A percentile compares a stretch with the other conserved stretches of the same genome.
Conservation (phyloP, 805 yeast species). For the Cyberlindnera saturnus region DNA sequence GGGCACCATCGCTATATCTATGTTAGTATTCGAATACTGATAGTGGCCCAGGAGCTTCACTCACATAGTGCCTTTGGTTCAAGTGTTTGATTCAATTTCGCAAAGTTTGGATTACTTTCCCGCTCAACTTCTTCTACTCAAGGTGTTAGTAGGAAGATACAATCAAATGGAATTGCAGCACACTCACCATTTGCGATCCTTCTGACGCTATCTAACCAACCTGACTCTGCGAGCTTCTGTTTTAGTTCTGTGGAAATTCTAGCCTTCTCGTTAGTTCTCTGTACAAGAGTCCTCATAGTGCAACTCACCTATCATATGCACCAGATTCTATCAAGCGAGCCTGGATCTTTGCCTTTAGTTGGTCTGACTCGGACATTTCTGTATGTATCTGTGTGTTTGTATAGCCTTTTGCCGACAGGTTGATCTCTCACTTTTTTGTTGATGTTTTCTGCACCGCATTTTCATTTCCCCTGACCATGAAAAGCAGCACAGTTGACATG, state of each 20-base stretch:
- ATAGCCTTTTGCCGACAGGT: too few species aligned
- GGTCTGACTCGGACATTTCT: conserved; percentile 9
- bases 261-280: neutral
- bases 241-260: conserved; percentile 34
- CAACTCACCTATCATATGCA: conserved; percentile 50
- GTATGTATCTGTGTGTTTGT: too few species aligned
- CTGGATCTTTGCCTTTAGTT: conserved; percentile 56
- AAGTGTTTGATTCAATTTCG: conserved; percentile 42
- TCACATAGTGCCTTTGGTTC: conserved; percentile 61
- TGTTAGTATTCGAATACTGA: conserved; percentile 8
- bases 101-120: conserved; percentile 45
- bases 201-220: conserved; percentile 79
- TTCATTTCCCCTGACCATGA: neutral
- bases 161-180: too few species aligned
- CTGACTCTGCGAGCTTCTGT: conserved; percentile 62
- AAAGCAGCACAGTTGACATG: neutral
- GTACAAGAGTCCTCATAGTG: conserved; percentile 25
- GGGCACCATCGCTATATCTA: conserved; percentile 49
- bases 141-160: conserved; percentile 2
- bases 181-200: conserved; percentile 47
- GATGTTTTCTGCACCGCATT: too few species aligned
- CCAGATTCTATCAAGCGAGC: conserved; percentile 70
- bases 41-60: conserved; percentile 10
- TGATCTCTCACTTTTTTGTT: neutral
- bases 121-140: conserved; percentile 30